These are phyloP conservation scores for Venturia nashicola DNA, from an alignment of 2,329 filamentous ascomycete genomes.

Conservation along the genomic window DNA sequence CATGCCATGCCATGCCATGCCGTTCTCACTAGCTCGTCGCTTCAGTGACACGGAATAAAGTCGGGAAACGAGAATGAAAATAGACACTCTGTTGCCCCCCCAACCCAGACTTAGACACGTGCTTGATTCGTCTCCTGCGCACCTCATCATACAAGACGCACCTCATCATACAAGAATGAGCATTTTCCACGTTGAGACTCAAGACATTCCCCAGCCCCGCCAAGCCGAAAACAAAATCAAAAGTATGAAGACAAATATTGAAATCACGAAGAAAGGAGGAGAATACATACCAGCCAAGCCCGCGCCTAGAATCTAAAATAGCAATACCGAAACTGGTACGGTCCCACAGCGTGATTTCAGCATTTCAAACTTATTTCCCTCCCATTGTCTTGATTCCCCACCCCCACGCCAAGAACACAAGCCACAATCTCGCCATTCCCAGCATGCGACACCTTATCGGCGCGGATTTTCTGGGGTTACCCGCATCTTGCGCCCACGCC, in stretches of 20 bases:
- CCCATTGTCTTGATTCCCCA: background rate
- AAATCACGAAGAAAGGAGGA: too few relatives aligned
- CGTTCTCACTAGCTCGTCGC: background rate
- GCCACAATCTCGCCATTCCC: background rate
- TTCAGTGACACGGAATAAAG: background rate
- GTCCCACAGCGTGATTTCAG: too few relatives aligned
- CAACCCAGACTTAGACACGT: too few relatives aligned
- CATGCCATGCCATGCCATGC: too few relatives aligned
- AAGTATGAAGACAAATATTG: too few relatives aligned
- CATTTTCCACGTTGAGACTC: too few relatives aligned
- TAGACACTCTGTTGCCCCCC: too few relatives aligned
- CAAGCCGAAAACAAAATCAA: background rate
- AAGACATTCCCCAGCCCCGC: background rate
- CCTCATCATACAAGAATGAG: background rate
- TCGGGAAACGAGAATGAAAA: background rate
- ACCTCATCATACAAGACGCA: background rate
- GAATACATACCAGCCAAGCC: too few relatives aligned
- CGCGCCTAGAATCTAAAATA: background rate
- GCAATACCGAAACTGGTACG: background rate
- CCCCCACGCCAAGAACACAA: background rate
- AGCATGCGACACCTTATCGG: background rate
- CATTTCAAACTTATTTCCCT: background rate
- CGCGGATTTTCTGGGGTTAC: background rate
- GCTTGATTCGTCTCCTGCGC: background rate
- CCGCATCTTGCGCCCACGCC: background rate